Conservation (phyloP, 2,329 filamentous ascomycete genomes). For the Chaetomium sp. region DNA sequence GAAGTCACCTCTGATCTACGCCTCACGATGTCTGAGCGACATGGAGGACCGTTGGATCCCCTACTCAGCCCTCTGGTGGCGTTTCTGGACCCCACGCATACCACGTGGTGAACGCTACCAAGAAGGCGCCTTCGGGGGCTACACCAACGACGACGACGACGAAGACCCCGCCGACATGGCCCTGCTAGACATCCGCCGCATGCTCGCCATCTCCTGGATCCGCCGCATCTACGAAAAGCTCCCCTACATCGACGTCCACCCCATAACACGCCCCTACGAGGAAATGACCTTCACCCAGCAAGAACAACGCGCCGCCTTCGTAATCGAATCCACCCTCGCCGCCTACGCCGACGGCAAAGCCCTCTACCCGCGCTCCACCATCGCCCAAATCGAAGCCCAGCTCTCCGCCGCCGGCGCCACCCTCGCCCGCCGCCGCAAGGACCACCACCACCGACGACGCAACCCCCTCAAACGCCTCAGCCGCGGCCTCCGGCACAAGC, state of each 20-base stretch:
- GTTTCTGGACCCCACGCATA: slow-evolving; percentile 25
- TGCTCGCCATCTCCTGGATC: slow-evolving; percentile 17
- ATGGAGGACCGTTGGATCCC: slow-evolving; percentile 25
- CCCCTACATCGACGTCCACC: slow-evolving; percentile 25
- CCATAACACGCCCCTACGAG: slow-evolving; percentile 14
- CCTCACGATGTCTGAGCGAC: slow-evolving; percentile 18
- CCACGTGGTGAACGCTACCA: slow-evolving; percentile 26
- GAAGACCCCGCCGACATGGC: slow-evolving; percentile 8
- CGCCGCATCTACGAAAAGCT: slow-evolving; percentile 25
- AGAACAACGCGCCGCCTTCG: slow-evolving; percentile 7
- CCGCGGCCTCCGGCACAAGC: slow-evolving; percentile 5
- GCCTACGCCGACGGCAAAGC: slow-evolving; percentile 27
- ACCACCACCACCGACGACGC: background rate
- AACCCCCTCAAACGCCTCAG: background rate
- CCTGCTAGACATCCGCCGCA: slow-evolving; percentile 22
- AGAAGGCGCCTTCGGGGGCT: slow-evolving; percentile 24
- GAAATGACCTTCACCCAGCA: slow-evolving; percentile 16
- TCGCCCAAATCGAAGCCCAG: slow-evolving; percentile 22
- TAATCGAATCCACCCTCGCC: slow-evolving; percentile 18
- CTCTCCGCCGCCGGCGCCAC: slow-evolving; percentile 9
- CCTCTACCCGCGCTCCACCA: slow-evolving; percentile 23
- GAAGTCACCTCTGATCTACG: slow-evolving; percentile 18
- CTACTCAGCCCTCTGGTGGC: slow-evolving; percentile 26
- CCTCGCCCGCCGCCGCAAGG: background rate
- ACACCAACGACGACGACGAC: slow-evolving; percentile 18